Conservation (phyloP, 192 early-diverging fungal species). For the Rhizophagus clarus region DNA sequence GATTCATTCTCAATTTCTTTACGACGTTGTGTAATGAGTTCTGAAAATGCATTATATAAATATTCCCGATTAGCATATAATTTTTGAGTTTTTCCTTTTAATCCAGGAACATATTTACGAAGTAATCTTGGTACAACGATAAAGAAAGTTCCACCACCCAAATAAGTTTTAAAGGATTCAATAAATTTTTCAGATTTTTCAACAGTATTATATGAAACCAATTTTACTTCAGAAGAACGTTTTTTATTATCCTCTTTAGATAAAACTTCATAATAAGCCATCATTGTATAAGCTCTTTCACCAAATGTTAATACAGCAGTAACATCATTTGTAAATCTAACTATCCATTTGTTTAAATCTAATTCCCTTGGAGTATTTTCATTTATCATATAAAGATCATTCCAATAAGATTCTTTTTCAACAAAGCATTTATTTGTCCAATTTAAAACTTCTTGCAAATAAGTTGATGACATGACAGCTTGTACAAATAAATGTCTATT, state of each 20-base stretch:
- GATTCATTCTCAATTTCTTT: constrained; percentile 15
- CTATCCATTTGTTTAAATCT: no score
- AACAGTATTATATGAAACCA: no score
- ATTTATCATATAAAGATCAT: no score
- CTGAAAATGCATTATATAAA: neutral
- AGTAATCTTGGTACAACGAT: no score
- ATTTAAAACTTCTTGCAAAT: neutral
- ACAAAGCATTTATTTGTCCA: neutral
- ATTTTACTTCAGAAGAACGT: no score
- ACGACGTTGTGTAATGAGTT: constrained; percentile 9
- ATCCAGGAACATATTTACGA: no score
- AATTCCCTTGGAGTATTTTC: no score
- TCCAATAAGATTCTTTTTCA: no score
- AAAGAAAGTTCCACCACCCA: no score
- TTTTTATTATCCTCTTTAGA: neutral
- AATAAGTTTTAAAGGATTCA: no score
- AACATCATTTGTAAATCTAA: neutral
- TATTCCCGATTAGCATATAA: neutral
- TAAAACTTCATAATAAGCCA: neutral
- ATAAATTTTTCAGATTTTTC: no score
- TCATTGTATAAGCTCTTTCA: neutral
- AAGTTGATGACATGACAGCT: neutral
- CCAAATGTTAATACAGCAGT: neutral
- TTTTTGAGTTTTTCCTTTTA: neutral
- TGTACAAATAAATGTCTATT: constrained; percentile 7